These are phyloP conservation scores for Macadamia integrifolia DNA, from an alignment of 164 flowering plant species.

Conservation along the genomic window DNA sequence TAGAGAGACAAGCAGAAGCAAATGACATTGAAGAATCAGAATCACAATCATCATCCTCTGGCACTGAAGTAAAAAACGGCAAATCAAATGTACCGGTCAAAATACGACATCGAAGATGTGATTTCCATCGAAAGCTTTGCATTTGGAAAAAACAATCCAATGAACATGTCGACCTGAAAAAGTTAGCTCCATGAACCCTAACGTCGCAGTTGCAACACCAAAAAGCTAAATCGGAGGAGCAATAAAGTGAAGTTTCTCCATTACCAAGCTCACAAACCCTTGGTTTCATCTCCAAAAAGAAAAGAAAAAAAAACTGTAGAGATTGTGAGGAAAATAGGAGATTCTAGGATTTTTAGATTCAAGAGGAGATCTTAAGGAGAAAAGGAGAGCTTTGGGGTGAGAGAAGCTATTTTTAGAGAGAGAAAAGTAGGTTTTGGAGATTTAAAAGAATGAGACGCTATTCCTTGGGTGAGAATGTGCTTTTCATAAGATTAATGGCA, in stretches of 20 bases:
- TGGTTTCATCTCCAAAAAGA: constrained; percentile 12
- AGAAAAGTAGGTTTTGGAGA: neutral
- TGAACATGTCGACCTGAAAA: constrained; percentile 52
- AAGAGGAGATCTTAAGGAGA: neutral
- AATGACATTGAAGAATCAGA: constrained; percentile 1
- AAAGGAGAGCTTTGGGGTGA: neutral
- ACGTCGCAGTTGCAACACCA: constrained; percentile 45
- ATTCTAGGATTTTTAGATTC: neutral
- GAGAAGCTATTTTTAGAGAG: constrained; percentile 5
- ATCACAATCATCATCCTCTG: neutral
- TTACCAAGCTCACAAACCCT: constrained; percentile 43
- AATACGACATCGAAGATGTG: constrained; percentile 2
- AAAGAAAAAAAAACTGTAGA: no score
- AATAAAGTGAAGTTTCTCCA: constrained; percentile 33
- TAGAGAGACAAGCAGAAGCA: constrained; percentile 26
- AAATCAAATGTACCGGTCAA: neutral
- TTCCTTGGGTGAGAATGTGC: no score
- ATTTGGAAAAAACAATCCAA: constrained; percentile 26
- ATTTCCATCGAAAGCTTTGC: constrained; percentile 18
- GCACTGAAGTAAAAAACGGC: constrained; percentile 11
- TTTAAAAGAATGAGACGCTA: neutral
- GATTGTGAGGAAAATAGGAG: neutral
- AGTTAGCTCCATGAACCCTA: constrained; percentile 49
- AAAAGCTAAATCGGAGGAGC: constrained; percentile 44
- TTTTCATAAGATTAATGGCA: no score